A percentile compares a stretch with the other conserved stretches of the same genome.
phyloP scores from a whole-genome alignment of 2,329 filamentous ascomycete genomes.

The Pseudonectria buxi region DNA sequence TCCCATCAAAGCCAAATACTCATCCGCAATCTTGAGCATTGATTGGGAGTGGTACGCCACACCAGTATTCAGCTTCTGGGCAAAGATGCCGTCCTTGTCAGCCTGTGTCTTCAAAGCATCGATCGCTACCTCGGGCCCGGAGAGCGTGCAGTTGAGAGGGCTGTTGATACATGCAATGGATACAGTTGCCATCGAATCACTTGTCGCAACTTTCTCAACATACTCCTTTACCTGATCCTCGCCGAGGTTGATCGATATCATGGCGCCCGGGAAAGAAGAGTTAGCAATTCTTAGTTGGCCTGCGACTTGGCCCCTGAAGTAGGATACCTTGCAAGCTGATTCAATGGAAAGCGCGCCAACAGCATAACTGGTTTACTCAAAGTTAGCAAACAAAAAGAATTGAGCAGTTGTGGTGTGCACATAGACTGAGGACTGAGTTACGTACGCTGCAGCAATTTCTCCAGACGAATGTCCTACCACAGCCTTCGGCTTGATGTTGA shows the following conservation, averaged over 20 bases:
- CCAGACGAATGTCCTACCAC: conserved; percentile 39
- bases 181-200: conserved; percentile 2
- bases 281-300: conserved; percentile 29
- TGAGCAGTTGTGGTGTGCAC: no score
- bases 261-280: conserved; percentile 9
- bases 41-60: conserved; percentile 45
- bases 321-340: conserved; percentile 36
- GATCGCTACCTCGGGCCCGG: conserved; percentile 36
- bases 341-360: conserved; percentile 2
- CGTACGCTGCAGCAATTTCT: conserved; percentile 41
- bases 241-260: conserved; percentile 18
- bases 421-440: conserved; percentile 30
- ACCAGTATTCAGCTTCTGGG: conserved; percentile 36
- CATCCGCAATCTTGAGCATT: conserved; percentile 39
- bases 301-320: conserved; percentile 34
- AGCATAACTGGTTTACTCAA: neutral
- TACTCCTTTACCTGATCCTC: neutral
- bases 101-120: conserved; percentile 27
- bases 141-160: conserved; percentile 40
- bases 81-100: conserved; percentile 36
- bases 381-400: neutral
- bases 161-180: conserved; percentile 41
- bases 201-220: neutral
- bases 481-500: conserved; percentile 28
- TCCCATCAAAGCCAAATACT: conserved; percentile 29